Evolutionary conservation across 768 basidiomycete species (phyloP).

Genomic region (Rhodotorula sphaerocarpa): DNA sequence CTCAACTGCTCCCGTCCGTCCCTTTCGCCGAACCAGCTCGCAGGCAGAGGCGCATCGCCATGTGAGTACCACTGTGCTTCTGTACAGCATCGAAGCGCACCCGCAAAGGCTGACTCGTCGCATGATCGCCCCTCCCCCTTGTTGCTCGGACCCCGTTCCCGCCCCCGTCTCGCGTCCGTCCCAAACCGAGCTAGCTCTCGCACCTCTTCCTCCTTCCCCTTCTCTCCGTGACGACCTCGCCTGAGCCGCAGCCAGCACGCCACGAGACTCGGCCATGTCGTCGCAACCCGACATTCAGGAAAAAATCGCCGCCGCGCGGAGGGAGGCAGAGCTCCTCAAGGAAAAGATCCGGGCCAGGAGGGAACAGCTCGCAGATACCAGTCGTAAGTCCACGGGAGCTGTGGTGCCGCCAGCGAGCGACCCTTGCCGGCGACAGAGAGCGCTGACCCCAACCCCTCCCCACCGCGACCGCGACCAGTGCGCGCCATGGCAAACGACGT

Average conservation of each 20-base stretch:
- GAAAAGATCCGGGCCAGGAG: constrained; percentile 96
- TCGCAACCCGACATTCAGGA: constrained; percentile 37
- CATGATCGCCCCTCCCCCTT: neutral
- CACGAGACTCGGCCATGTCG: constrained; percentile 17
- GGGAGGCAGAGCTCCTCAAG: constrained; percentile 93
- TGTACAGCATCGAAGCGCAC: too few species aligned
- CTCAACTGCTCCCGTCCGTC: too few species aligned
- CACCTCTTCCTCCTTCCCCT: neutral
- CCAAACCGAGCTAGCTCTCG: neutral
- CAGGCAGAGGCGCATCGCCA: too few species aligned
- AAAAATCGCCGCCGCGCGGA: constrained; percentile 80
- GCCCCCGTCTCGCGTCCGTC: neutral
- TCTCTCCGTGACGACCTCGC: too few species aligned
- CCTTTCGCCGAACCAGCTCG: too few species aligned
- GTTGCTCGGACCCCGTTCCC: neutral
- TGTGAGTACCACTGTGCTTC: too few species aligned
- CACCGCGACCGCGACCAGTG: constrained; percentile 51
- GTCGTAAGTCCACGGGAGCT: constrained; percentile 56
- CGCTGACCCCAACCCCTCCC: too few species aligned
- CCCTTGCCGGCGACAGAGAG: neutral
- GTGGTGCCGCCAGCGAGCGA: neutral
- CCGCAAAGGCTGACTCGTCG: too few species aligned
- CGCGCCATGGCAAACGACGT: constrained; percentile 98
- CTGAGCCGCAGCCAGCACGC: neutral
- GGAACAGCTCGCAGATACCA: constrained; percentile 96